Conservation (phyloP, 805 yeast genomes). For the Schwanniomyces polymorphus region DNA sequence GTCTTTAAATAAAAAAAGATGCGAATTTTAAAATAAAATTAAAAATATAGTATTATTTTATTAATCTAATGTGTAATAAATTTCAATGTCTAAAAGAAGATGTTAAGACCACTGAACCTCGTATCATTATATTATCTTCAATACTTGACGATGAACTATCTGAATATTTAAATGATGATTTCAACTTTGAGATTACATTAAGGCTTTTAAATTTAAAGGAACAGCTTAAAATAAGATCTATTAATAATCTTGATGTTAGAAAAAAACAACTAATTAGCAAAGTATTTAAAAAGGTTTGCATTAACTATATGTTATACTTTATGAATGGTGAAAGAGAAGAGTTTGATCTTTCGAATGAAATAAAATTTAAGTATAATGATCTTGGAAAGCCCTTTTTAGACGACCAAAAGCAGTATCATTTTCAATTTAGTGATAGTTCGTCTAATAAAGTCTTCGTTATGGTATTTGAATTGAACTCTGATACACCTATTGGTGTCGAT, state of each 20-base stretch:
- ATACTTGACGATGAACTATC: constrained; percentile 9
- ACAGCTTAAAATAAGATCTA: constrained; percentile 42
- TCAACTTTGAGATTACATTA: constrained; percentile 49
- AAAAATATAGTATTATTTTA: neutral
- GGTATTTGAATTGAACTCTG: constrained; percentile 32
- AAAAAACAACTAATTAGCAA: constrained; percentile 42
- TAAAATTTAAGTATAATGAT: constrained; percentile 28
- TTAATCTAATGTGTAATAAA: neutral
- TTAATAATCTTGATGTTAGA: constrained; percentile 34
- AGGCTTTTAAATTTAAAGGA: constrained; percentile 43
- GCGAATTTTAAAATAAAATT: neutral
- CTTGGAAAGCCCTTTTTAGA: constrained; percentile 60
- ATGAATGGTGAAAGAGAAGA: constrained; percentile 4
- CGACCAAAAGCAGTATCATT: constrained; percentile 12
- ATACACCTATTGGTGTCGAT: constrained; percentile 33
- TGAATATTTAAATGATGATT: constrained; percentile 27
- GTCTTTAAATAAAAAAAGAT: neutral
- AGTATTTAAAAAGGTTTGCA: constrained; percentile 45
- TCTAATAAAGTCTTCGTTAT: constrained; percentile 53
- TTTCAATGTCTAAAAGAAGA: neutral
- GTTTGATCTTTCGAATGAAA: constrained; percentile 17
- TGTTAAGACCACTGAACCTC: neutral
- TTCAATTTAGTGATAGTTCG: constrained; percentile 59
- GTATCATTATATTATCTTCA: constrained; percentile 9
- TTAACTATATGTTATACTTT: constrained; percentile 29